Evolutionary conservation across 345 rosid genomes (phyloP).

Genomic region (Eucalyptus pauciflora): DNA sequence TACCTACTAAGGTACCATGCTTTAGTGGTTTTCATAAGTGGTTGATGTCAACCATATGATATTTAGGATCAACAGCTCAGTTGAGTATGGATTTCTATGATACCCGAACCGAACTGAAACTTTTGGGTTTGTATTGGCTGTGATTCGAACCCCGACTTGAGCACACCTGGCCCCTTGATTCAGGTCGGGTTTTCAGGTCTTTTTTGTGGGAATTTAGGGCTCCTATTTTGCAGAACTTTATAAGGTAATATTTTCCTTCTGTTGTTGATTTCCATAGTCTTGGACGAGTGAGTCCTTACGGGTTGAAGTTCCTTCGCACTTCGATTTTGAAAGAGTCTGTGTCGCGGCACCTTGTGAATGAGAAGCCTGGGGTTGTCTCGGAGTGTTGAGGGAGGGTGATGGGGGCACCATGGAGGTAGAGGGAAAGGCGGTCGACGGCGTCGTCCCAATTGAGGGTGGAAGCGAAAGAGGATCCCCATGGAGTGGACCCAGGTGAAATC

Average conservation of each 20-base stretch:
- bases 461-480: slow-evolving; percentile 6
- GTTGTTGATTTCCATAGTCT: not conserved
- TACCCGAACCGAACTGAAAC: rapidly evolving
- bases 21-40: not conserved
- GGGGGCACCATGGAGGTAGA: slow-evolving; percentile 3
- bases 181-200: rapidly evolving
- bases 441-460: slow-evolving; percentile 10
- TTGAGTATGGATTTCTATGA: rapidly evolving
- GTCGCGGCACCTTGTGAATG: not conserved
- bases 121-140: not conserved
- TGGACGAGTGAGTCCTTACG: not conserved
- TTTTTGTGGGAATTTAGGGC: not conserved
- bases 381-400: not conserved
- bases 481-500: slow-evolving; percentile 25
- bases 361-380: not conserved
- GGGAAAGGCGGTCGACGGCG: slow-evolving; percentile 1
- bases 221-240: not conserved
- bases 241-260: not conserved
- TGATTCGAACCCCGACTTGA: not conserved
- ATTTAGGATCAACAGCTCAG: not conserved
- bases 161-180: not conserved
- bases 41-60: not conserved
- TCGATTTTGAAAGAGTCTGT: not conserved
- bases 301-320: slow-evolving; percentile 1
- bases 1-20: not conserved